Evolutionary conservation across 225 moss, liverwort and hornwort species (phyloP), one percentile per base, ranked within the genome.

Genomic region (Climacium dendroides): DNA sequence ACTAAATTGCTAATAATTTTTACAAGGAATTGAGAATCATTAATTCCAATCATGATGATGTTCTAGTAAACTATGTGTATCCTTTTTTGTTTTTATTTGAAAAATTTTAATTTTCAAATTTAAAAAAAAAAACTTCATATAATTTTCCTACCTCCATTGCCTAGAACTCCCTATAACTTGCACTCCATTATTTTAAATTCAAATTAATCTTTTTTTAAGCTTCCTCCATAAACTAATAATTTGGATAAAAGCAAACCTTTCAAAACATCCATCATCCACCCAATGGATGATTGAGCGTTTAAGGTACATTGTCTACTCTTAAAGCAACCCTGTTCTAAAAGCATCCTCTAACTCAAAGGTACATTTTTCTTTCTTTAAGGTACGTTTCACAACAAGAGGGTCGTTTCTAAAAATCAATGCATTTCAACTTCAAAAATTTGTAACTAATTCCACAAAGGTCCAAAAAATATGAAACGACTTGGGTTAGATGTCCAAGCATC

Each of bases 331-430:
- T 26, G 0, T 0, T 59, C 3, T 11, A 26, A 59, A 34, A 64
- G 19, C 3, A 2, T 64, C 34, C 2, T 19, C 34, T 64, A 34
- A 19, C 18, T 9, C 34, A n/a, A n/a, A n/a, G n/a, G n/a, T n/a
- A n/a, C n/a, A n/a, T n/a, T n/a, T n/a, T n/a, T n/a, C n/a, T n/a
- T 63, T 34, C 18, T 63, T 63, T 34, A 18, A 29, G 34, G 9
- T 35, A 19, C 9, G 35, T 65, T 65, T 65, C 11, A 35, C 1
- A 1, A 19, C n/a, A n/a, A n/a, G 5, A 6, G 10, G 19, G 3
- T 5, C 0, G 1, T 6, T 65, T 35, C 5, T 3, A 35, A 11
- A 19, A 5, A 65, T 3, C 19, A 35, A 0, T 19, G 3, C 0
- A 1, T 35, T 35, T 64, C 3, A 19, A 19, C 19, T 65, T 19